Evolutionary conservation across 2,329 filamentous ascomycete genomes (phyloP).

Genomic region (Microcyclosporella mali): DNA sequence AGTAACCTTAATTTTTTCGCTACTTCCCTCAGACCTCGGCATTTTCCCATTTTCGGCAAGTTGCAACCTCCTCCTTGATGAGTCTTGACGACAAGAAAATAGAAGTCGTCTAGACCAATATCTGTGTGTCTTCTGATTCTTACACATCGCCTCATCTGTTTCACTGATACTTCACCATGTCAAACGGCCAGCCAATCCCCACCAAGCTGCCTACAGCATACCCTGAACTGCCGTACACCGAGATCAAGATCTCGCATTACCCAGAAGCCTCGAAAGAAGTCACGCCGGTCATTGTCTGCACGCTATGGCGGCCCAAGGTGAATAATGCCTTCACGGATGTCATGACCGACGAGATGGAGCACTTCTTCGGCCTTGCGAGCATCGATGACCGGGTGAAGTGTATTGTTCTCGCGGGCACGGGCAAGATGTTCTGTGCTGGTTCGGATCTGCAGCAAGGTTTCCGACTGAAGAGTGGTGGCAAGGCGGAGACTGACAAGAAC

Average conservation of each 20-base stretch:
- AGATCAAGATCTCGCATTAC: slow-evolving; percentile 19
- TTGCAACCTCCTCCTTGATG: too few species aligned
- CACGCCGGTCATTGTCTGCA: slow-evolving; percentile 17
- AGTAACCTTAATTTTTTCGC: too few species aligned
- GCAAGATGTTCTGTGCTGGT: slow-evolving; percentile 19
- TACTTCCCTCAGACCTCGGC: too few species aligned
- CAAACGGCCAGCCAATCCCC: slow-evolving; percentile 6
- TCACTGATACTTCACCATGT: slow-evolving; percentile 4
- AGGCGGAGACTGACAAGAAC: slow-evolving; percentile 18
- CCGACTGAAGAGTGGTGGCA: slow-evolving; percentile 14
- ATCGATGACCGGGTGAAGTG: slow-evolving; percentile 18
- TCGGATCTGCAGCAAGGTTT: slow-evolving; percentile 20
- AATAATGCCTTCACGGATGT: slow-evolving; percentile 21
- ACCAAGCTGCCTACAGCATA: slow-evolving; percentile 7
- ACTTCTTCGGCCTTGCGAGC: slow-evolving; percentile 18
- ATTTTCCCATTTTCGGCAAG: too few species aligned
- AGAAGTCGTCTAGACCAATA: too few species aligned
- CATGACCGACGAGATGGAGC: slow-evolving; percentile 20
- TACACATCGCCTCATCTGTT: too few species aligned
- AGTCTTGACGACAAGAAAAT: too few species aligned
- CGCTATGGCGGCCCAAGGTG: slow-evolving; percentile 12
- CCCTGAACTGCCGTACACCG: slow-evolving; percentile 9
- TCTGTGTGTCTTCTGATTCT: too few species aligned
- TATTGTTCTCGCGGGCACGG: slow-evolving; percentile 15
- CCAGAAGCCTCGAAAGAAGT: slow-evolving; percentile 12